Base-by-base conservation (phyloP, 2,329 filamentous ascomycete species). In the Alternaria sp. region DNA sequence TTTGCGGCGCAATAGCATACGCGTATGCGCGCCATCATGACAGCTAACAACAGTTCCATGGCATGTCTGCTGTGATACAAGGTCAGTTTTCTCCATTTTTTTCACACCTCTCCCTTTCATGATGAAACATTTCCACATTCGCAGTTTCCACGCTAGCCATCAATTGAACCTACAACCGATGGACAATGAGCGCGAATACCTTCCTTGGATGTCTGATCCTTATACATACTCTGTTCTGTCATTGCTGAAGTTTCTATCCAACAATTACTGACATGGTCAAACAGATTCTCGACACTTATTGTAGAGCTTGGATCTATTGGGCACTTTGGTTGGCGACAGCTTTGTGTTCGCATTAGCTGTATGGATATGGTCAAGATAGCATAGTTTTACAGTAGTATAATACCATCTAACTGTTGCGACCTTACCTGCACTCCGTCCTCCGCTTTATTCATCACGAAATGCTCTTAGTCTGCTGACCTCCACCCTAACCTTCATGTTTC, bases 131-230 rank as follows among this genome's bases (percentile, higher is more conserved):
- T 84, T 89, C 86, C 85, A 83, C 87, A 92, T 92, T 93, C 90
- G 90, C 90, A 93, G 90, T 93, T 93, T 93, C 88, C 90, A 92
- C 90, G 91, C 84, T 89, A 91, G 88, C 85, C 86, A 85, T 85
- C 81, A 76, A 71, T 75, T 79, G 87, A 90, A 89, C 88, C 88
- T 87, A 85, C 80, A 81, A 70, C 57, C 85, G 85, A 75, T 76
- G 86, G 85, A 83, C 89, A 76, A 89, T 91, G 89, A 91, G 85
- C 85, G 89, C 73, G 69, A 74, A 72, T 74, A 73, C 79, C 88
- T 90, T 91, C 88, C 88, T 91, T 91, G 89, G 89, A 91, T 91
- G 89, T 90, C 88, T 90, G 87, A 90, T 82, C 58, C 58, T 46
- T 63, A 38, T 18, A 60, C 51, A 27, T 25, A 54, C 46, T 57